Evolutionary conservation across 768 basidiomycete species (phyloP).

Genomic region (Psilocybe tampanensis): DNA sequence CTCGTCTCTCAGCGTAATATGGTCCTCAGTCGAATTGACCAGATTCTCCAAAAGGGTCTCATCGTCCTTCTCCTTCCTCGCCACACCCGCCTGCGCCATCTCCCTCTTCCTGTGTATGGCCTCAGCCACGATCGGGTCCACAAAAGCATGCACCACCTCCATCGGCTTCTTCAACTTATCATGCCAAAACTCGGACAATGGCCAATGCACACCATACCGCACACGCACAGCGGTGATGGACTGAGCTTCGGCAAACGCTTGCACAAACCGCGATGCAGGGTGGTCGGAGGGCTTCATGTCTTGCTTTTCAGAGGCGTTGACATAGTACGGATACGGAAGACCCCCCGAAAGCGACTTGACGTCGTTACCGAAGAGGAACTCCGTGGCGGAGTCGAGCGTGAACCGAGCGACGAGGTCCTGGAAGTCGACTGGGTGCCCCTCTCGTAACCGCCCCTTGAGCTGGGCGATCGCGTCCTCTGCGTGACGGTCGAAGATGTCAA

Average conservation of each 20-base stretch:
- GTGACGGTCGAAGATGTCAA: constrained; percentile 47
- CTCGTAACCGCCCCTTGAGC: constrained; percentile 44
- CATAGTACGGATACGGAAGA: constrained; percentile 7
- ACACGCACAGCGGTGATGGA: constrained; percentile 29
- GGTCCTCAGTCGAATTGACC: constrained; percentile 40
- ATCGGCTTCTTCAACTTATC: constrained; percentile 39
- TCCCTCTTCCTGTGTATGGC: constrained; percentile 37
- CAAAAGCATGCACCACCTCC: constrained; percentile 44
- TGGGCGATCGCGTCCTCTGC: constrained; percentile 47
- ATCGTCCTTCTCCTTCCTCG: constrained; percentile 21
- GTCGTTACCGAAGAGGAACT: constrained; percentile 56
- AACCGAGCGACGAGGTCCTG: constrained; percentile 54
- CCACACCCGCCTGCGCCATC: constrained; percentile 10
- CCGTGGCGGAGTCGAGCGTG: constrained; percentile 63
- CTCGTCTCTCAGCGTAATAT: constrained; percentile 40
- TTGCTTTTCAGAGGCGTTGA: constrained; percentile 17
- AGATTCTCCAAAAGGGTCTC: constrained; percentile 48
- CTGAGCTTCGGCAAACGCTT: constrained; percentile 43
- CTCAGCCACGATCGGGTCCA: constrained; percentile 49
- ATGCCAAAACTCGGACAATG: constrained; percentile 44
- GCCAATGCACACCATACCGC: constrained; percentile 45
- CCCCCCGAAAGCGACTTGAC: constrained; percentile 32
- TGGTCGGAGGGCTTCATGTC: neutral
- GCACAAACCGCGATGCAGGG: constrained; percentile 28
- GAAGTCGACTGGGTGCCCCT: constrained; percentile 57